Conservation (phyloP, 2,329 filamentous ascomycete species). For the Aspergillus sp. region DNA sequence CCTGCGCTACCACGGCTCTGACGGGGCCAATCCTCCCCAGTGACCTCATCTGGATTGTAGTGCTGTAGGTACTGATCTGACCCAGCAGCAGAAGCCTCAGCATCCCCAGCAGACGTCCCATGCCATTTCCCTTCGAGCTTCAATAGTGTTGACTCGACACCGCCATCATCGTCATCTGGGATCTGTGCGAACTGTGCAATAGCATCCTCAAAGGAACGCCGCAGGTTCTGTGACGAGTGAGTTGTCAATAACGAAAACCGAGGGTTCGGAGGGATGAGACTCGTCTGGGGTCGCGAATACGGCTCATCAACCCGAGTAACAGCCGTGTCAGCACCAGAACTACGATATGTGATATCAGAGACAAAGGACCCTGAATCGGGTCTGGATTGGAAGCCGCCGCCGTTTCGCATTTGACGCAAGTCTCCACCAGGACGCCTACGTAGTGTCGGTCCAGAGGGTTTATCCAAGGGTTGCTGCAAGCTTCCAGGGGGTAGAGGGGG, state of each 20-base stretch:
- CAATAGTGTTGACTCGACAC: slow-evolving; percentile 85
- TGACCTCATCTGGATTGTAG: background rate
- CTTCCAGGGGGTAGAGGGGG: slow-evolving; percentile 20
- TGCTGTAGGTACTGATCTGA: background rate
- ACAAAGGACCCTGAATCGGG: slow-evolving; percentile 38
- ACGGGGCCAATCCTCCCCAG: slow-evolving; percentile 10
- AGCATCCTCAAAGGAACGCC: slow-evolving; percentile 81
- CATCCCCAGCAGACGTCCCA: slow-evolving; percentile 9
- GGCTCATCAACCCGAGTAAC: slow-evolving; percentile 17
- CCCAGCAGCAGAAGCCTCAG: background rate
- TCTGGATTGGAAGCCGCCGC: slow-evolving; percentile 60
- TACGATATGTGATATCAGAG: slow-evolving; percentile 39
- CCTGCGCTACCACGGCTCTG: slow-evolving; percentile 5
- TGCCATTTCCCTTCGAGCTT: slow-evolving; percentile 85
- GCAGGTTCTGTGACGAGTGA: slow-evolving; percentile 58
- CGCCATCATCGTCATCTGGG: slow-evolving; percentile 84
- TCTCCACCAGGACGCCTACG: slow-evolving; percentile 75
- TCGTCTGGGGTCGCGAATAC: slow-evolving; percentile 29
- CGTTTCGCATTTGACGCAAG: slow-evolving; percentile 67
- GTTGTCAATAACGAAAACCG: slow-evolving; percentile 50
- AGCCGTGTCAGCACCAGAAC: slow-evolving; percentile 28
- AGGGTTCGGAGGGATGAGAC: slow-evolving; percentile 35
- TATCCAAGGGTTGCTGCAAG: slow-evolving; percentile 20
- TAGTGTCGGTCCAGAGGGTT: slow-evolving; percentile 55
- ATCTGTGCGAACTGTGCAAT: slow-evolving; percentile 85